These are phyloP conservation scores for Cyclocybe aegerita DNA, from an alignment of 768 basidiomycete genomes.

Conservation along the genomic window DNA sequence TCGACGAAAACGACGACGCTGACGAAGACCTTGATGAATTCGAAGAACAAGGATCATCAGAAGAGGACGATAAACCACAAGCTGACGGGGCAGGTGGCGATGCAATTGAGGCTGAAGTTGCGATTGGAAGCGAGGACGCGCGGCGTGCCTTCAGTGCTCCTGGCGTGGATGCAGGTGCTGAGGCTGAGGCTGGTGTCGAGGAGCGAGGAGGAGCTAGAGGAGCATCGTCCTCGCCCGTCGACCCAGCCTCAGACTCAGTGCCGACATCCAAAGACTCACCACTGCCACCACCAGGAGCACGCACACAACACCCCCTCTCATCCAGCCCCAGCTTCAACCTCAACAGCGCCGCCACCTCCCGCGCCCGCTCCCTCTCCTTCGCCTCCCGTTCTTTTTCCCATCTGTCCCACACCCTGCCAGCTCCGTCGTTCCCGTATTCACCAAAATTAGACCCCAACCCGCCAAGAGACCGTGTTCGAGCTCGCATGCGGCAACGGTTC, in stretches of 20 bases:
- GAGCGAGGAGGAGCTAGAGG: not conserved
- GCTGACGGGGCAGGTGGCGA: not conserved
- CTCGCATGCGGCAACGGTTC: too few species aligned
- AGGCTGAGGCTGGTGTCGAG: too few species aligned
- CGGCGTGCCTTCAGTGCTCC: not conserved
- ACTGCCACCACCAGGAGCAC: too few species aligned
- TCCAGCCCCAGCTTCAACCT: conserved; percentile 56
- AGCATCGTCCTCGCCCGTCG: not conserved
- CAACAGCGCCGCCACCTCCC: conserved; percentile 56
- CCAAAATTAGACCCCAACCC: conserved; percentile 16
- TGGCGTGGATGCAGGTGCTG: too few species aligned
- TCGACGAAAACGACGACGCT: not conserved
- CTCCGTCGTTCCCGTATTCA: conserved; percentile 16
- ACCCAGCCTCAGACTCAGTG: not conserved
- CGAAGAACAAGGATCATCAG: not conserved
- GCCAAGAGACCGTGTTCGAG: not conserved
- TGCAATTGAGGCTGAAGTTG: not conserved
- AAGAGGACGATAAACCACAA: not conserved
- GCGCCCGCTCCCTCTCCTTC: conserved; percentile 52
- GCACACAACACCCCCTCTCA: conserved; percentile 3
- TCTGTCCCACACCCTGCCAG: conserved; percentile 32
- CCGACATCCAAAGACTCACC: too few species aligned
- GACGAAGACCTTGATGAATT: too few species aligned
- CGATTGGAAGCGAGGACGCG: not conserved
- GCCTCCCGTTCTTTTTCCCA: conserved; percentile 42